A percentile compares a stretch with the other conserved stretches of the same genome.
Evolutionary conservation across 2,329 filamentous ascomycete genomes (phyloP).

Genomic region (Polychaeton citri): DNA sequence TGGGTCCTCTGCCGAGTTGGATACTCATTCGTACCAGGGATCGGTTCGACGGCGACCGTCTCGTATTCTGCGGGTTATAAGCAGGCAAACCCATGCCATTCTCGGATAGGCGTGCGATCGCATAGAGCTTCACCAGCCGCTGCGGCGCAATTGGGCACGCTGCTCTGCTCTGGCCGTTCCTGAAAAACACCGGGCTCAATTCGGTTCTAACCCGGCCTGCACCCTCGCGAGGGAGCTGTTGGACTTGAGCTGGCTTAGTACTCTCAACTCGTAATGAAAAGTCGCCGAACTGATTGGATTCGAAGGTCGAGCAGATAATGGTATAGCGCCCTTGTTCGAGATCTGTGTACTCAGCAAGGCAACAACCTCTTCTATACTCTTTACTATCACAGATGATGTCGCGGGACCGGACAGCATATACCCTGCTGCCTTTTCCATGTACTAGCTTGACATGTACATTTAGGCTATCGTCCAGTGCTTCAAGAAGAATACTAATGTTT

Average conservation of each 20-base stretch:
- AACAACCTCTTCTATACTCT: conserved; percentile 75
- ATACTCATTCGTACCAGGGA: conserved; percentile 56
- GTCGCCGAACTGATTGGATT: conserved; percentile 58
- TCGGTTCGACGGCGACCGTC: conserved; percentile 13
- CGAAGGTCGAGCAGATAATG: conserved; percentile 81
- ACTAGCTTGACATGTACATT: conserved; percentile 77
- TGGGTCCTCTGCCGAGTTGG: conserved; percentile 58
- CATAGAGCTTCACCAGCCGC: conserved; percentile 32
- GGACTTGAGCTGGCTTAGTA: conserved; percentile 41
- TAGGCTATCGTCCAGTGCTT: conserved; percentile 51
- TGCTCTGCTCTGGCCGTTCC: conserved; percentile 37
- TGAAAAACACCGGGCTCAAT: conserved; percentile 41
- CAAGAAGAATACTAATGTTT: conserved; percentile 60
- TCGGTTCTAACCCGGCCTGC: conserved; percentile 58
- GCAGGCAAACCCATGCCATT: conserved; percentile 4
- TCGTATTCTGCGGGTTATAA: too few species aligned
- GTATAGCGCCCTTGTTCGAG: conserved; percentile 69
- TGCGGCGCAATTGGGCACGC: conserved; percentile 36
- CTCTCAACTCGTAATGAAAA: conserved; percentile 68
- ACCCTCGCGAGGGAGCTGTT: conserved; percentile 54
- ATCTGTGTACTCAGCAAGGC: conserved; percentile 47
- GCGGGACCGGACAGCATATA: conserved; percentile 54
- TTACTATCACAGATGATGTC: conserved; percentile 74
- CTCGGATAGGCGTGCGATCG: conserved; percentile 12
- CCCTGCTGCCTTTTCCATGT: conserved; percentile 60